A percentile compares a stretch with the other conserved stretches of the same genome.
These are phyloP conservation scores for Triglochin maritima DNA, from an alignment of 106 monocot species.

Conservation along the genomic window DNA sequence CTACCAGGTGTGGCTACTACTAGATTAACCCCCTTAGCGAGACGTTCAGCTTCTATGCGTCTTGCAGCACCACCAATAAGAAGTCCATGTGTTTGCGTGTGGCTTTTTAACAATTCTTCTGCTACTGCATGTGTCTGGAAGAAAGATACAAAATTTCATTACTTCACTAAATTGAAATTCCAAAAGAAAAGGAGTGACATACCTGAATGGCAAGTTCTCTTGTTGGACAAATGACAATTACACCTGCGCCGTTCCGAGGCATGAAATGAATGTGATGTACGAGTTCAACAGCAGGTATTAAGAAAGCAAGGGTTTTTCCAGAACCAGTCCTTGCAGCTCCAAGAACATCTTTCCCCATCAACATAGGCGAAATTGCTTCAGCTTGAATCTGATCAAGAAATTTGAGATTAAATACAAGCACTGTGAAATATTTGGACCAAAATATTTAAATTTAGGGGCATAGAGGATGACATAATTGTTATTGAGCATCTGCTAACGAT, in stretches of 20 bases:
- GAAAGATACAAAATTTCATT: constrained; percentile 3
- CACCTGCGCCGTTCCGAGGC: constrained; percentile 72
- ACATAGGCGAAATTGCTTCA: constrained; percentile 57
- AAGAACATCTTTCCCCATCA: constrained; percentile 81
- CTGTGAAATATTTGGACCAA: background rate
- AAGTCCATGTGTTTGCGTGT: constrained; percentile 78
- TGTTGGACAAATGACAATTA: constrained; percentile 81
- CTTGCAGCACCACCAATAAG: constrained; percentile 62
- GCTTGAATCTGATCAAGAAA: constrained; percentile 62
- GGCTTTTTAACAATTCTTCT: constrained; percentile 69
- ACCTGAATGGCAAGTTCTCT: constrained; percentile 95
- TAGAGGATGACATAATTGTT: background rate
- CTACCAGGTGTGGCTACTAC: constrained; percentile 86
- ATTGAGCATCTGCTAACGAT: background rate
- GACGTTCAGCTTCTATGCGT: constrained; percentile 66
- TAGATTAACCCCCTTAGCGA: constrained; percentile 76
- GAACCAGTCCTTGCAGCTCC: constrained; percentile 89
- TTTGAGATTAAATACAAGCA: background rate
- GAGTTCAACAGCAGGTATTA: constrained; percentile 80
- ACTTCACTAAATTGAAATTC: background rate
- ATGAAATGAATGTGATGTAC: constrained; percentile 39
- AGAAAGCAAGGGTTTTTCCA: constrained; percentile 89
- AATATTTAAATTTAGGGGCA: background rate
- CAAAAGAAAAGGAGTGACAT: background rate
- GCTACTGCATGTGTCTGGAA: constrained; percentile 73